A percentile compares a stretch with the other conserved stretches of the same genome.
Evolutionary conservation across 2,329 filamentous ascomycete species (phyloP).

Genomic region (Westerdykella aurantiaca): DNA sequence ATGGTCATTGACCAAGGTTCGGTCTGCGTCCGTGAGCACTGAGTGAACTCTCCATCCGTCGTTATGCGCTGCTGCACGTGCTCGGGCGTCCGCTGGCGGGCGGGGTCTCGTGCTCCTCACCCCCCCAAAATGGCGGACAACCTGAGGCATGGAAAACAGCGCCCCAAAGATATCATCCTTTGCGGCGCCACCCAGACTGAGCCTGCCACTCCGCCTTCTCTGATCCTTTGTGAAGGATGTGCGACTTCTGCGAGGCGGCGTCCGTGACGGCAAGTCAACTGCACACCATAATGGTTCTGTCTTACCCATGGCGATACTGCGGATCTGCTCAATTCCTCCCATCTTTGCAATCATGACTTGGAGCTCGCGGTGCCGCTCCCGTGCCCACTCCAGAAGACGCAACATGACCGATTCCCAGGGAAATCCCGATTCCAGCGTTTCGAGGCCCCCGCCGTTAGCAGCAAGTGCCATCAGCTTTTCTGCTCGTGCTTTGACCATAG

Average conservation of each 20-base stretch:
- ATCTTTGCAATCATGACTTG: constrained; percentile 36
- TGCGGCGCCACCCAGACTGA: constrained; percentile 21
- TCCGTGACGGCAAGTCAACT: constrained; percentile 5
- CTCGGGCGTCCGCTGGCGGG: no score
- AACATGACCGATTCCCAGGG: constrained; percentile 47
- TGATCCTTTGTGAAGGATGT: constrained; percentile 22
- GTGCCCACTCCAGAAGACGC: constrained; percentile 44
- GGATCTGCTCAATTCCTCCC: constrained; percentile 42
- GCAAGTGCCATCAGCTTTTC: constrained; percentile 5
- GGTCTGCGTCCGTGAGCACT: no score
- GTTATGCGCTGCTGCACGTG: no score
- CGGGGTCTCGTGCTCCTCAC: no score
- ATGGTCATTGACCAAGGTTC: no score
- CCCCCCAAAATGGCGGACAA: no score
- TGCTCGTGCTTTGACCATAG: constrained; percentile 19
- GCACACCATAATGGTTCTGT: constrained; percentile 9
- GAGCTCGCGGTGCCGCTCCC: constrained; percentile 43
- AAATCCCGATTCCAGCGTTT: constrained; percentile 30
- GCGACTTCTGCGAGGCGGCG: constrained; percentile 20
- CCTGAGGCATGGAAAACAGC: constrained; percentile 5
- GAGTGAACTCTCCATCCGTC: no score
- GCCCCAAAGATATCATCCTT: constrained; percentile 18
- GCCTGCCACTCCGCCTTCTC: constrained; percentile 27
- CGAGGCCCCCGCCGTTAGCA: no score
- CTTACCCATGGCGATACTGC: constrained; percentile 23